Evolutionary conservation across 768 basidiomycete genomes (phyloP), one percentile per base, ranked within the genome.

Genomic region (Mycena epipterygia): DNA sequence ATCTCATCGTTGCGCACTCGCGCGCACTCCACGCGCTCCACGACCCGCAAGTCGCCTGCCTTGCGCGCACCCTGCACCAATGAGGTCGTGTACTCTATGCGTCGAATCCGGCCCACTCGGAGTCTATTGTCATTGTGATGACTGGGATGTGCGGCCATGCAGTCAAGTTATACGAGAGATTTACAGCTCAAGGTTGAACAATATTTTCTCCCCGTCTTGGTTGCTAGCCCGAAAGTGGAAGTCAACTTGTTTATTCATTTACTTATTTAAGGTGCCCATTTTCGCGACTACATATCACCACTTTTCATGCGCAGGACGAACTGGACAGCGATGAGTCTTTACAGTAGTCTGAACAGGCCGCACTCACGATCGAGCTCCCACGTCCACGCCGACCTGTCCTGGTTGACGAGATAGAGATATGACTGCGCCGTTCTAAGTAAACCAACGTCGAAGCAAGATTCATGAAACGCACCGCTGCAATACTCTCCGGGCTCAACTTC

Each of bases 401-500:
- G 74, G 52, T 75, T 73, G 4, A 71, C 72, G 17, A 67, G 30
- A 27, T 71, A 70, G 4, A 72, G 64, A 64, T 62, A 74, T 16
- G 48, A 66, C 68, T 70, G 33, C 19, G 42, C 44, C 30, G 13
- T 12, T 30, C 25, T 27, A 11, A 25, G 4, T 32, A 37, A 64
- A 13, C 23, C 29, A 19, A 61, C 21, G 19, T 21, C n/a, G n/a
- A n/a, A 16, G 21, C 29, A 35, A 2, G 37, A 25, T 14, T 48
- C 23, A 58, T 3, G 32, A 44, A 21, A 76, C 87, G 8, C 70
- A 92, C 93, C 76, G 88, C 83, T 16, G 92, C 93, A 67, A 95
- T 93, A 73, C 89, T 89, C 37, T 90, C 87, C 0, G 94, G 91
- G 56, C 83, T 81, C 32, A 95, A 83, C 52, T 30, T 81, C 79